A percentile compares a stretch with the other conserved stretches of the same genome.
phyloP scores from a whole-genome alignment of 192 early-diverging fungal species.

The Linnemannia schmuckeri region DNA sequence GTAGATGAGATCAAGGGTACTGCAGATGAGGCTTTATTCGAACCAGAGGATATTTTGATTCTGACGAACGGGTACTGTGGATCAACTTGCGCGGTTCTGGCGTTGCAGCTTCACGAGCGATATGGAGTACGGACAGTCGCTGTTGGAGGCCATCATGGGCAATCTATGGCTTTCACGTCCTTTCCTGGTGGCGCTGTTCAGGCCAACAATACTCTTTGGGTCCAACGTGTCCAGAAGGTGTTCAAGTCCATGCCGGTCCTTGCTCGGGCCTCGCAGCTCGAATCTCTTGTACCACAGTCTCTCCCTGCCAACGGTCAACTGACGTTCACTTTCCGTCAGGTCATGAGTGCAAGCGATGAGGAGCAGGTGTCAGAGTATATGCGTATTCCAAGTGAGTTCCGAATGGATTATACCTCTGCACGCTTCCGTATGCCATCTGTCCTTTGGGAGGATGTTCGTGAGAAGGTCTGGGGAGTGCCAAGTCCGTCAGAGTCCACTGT shows the following conservation, averaged over 20 bases:
- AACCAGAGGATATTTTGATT: conserved; percentile 33
- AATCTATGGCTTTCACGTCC: conserved; percentile 44
- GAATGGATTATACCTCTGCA: conserved; percentile 44
- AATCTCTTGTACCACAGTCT: conserved; percentile 5
- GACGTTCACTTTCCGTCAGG: conserved; percentile 43
- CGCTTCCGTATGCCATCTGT: conserved; percentile 50
- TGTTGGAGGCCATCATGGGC: conserved; percentile 42
- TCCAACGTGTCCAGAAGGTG: conserved; percentile 11
- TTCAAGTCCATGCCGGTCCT: not conserved
- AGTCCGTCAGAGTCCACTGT: not conserved
- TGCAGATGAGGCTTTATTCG: conserved; percentile 16
- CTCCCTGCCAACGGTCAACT: conserved; percentile 47
- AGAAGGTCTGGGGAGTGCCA: conserved; percentile 33
- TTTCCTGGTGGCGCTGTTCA: conserved; percentile 56
- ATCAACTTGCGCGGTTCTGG: conserved; percentile 48
- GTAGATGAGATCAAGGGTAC: conserved; percentile 24
- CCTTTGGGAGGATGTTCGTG: conserved; percentile 44
- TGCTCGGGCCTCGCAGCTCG: not conserved
- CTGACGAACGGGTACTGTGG: conserved; percentile 54
- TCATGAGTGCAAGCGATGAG: conserved; percentile 27
- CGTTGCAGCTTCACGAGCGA: conserved; percentile 42
- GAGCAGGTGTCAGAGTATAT: conserved; percentile 41
- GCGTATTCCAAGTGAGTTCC: conserved; percentile 35
- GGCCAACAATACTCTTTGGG: conserved; percentile 47
- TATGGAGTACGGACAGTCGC: conserved; percentile 40